Percentiles rank a stretch among this genome's conserved stretches.
phyloP scores from a whole-genome alignment of 106 monocot genomes.

The Allium sativum region DNA sequence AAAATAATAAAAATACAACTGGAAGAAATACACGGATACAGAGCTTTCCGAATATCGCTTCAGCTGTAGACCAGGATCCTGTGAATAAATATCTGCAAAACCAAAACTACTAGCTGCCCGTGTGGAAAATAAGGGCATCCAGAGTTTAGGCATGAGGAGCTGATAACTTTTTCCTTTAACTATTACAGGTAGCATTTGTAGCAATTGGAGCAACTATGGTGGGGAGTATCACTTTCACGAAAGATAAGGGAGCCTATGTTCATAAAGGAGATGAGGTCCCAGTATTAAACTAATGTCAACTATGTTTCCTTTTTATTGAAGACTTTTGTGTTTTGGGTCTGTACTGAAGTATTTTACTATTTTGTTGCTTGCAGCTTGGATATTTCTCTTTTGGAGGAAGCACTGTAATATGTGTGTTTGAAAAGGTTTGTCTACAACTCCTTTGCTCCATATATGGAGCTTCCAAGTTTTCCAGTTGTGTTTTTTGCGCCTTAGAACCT shows the following conservation, averaged over 20 bases:
- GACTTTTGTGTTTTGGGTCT: not conserved
- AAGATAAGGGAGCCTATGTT: slow-evolving; percentile 43
- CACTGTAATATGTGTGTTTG: slow-evolving; percentile 90
- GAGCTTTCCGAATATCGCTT: too few species aligned
- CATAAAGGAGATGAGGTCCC: slow-evolving; percentile 77
- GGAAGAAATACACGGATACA: too few species aligned
- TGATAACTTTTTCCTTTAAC: not conserved
- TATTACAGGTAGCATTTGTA: slow-evolving; percentile 65
- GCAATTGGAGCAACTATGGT: slow-evolving; percentile 86
- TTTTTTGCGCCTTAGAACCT: not conserved
- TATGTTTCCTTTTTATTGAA: slow-evolving; percentile 1
- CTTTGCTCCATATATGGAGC: not conserved
- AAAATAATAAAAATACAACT: too few species aligned
- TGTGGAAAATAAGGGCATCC: too few species aligned
- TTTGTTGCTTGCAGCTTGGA: slow-evolving; percentile 51
- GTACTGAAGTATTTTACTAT: not conserved
- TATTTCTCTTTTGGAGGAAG: slow-evolving; percentile 98
- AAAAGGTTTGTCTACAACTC: slow-evolving; percentile 45
- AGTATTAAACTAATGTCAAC: not conserved
- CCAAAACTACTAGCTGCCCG: too few species aligned
- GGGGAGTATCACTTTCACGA: slow-evolving; percentile 63
- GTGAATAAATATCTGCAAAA: too few species aligned
- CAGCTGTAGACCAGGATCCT: too few species aligned
- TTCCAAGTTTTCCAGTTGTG: not conserved
- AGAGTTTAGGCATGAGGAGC: too few species aligned